Base-by-base conservation (phyloP, 1,284 basidiomycete genomes). In the Cerioporus squamosus region DNA sequence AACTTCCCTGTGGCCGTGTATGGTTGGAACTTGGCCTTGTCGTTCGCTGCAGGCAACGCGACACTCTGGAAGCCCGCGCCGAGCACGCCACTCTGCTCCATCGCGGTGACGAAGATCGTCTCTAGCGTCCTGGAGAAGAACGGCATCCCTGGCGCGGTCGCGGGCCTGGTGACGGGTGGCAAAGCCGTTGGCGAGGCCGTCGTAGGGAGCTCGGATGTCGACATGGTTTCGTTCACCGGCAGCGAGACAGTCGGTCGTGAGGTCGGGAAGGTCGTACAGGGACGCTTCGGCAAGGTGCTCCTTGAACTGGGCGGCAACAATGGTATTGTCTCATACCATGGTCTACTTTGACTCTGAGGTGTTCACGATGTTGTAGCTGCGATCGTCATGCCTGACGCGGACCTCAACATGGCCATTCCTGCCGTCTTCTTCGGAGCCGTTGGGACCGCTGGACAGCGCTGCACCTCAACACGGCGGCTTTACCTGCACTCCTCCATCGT, bases 221-320 rank as follows among this genome's bases (percentile, higher is more conserved):
- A 93, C 66, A 82, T 96, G 70, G 91, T 98, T 17, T 95, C 92
- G 40, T 98, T 98, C 74, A 98, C 96, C 1, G 96, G 96, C 2
- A 95, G 93, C 65, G 96, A 98, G 72, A 79, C 80, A 49, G 88
- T 95, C 47, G 96, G 96, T 15, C 85, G 89, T 57, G 81, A 88
- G 60, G 94, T 98, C 18, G 93, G 93, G 8, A 86, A 86, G 74
- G 81, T 81, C 58, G 95, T 96, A 2, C 90, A 88, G 72, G 87
- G 83, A 61, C 79, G 88, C 67, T 95, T 91, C 74, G 93, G 93
- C 46, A 92, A 97, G 78, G 80, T 87, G 36, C 85, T 97, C 40
- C 81, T 98, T 31, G 96, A 98, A 72, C 81, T 98, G 10, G 95
- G 95, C n/a, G 96, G 96, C 38, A 98, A 98, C 77, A 97, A 97